Base-by-base conservation (phyloP, 140 eudicot genomes). In the Cichorium intybus region DNA sequence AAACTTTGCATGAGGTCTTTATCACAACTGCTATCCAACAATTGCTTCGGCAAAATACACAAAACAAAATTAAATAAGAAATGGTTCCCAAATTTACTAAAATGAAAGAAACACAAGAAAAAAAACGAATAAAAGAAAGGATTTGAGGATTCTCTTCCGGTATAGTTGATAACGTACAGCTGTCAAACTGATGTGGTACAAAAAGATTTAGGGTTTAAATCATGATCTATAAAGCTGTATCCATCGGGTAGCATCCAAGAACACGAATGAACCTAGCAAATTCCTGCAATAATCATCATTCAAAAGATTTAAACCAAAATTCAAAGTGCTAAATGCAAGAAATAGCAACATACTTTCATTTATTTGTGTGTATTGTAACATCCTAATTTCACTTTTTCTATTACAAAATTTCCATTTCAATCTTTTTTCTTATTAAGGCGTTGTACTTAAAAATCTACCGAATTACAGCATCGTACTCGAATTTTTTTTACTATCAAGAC, bases 211-310 rank as follows among this genome's bases (percentile, higher is more conserved):
- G 60, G 49, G 49, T 43, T 56, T 23, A 72, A 37, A 41, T 18
- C 17, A 20, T 50, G 70, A 62, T 45, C 68, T 78, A 86, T 77
- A 61, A 64, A 64, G 66, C 21, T 17, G 87, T 81, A 60, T 81
- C 87, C 77, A 85, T 81, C 0, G 96, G 98, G 61, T 92, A 92
- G 74, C 89, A 82, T 47, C 98, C 98, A 21, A 92, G 95, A 43
- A 92, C 87, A n/a, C 96, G 95, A 56, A 92, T 73, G 61, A 92
- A 92, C 73, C 73, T 79, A 2, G 95, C 79, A 67, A 88, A 88
- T 74, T 92, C 98, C 96, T 92, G 95, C 74, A 78, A 58, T 6
- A 16, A 70, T 41, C 34, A 54, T 24, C 24, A 18, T 41, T 29
- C 0, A 33, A 26, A 64, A 63, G 6, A 39, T 9, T 18, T 43